A percentile compares a stretch with the other conserved stretches of the same genome.
phyloP scores from a whole-genome alignment of 176 grass and related monocot genomes.

The Bolboschoenus planiculmis region DNA sequence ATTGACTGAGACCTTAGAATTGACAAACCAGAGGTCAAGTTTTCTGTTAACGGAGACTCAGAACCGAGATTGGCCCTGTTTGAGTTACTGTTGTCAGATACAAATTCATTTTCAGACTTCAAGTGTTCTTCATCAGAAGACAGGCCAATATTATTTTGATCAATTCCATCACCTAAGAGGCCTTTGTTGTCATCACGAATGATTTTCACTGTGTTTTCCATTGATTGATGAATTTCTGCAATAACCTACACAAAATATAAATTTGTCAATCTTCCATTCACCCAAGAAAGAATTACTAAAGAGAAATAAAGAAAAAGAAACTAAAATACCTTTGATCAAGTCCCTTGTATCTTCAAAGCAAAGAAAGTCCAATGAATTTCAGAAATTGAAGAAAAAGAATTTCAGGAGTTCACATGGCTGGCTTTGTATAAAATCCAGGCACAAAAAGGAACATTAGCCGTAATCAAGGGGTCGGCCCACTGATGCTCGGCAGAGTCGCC shows the following conservation, averaged over 20 bases:
- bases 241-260: background rate
- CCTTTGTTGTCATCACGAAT: background rate
- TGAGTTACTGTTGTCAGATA: background rate
- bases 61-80: conserved; percentile 13
- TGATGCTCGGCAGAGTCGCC: conserved; percentile 53
- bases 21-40: background rate
- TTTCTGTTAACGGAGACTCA: conserved; percentile 7
- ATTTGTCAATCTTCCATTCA: background rate
- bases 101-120: background rate
- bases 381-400: conserved; percentile 32
- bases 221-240: background rate
- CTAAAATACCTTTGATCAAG: background rate
- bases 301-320: background rate
- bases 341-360: background rate
- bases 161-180: background rate
- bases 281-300: background rate
- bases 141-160: background rate
- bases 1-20: background rate
- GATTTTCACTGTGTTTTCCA: background rate
- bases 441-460: conserved; percentile 39
- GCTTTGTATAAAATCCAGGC: conserved; percentile 38
- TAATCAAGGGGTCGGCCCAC: conserved; percentile 69
- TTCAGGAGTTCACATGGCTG: conserved; percentile 32
- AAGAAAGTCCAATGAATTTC: conserved; percentile 56
- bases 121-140: conserved; percentile 6